A percentile compares a stretch with the other conserved stretches of the same genome.
Conservation (phyloP, 1,284 basidiomycete species). For the Lentinula novae-zelandiae region DNA sequence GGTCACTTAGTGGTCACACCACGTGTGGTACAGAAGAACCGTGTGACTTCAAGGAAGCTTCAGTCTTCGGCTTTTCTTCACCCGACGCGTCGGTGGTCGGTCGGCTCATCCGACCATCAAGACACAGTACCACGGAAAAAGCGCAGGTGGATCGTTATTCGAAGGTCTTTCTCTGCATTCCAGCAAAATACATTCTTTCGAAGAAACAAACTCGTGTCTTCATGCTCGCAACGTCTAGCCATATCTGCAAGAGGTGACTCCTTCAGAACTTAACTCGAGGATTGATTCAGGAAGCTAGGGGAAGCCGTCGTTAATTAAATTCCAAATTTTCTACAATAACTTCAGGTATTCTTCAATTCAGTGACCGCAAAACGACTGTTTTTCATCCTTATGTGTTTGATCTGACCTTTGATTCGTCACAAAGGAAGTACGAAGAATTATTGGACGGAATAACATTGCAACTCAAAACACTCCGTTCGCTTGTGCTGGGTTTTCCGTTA, state of each 20-base stretch:
- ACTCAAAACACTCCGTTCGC: conserved; percentile 12
- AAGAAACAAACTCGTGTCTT: neutral
- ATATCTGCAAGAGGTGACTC: neutral
- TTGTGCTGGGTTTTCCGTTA: conserved; percentile 6
- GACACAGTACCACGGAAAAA: neutral
- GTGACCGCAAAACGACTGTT: conserved; percentile 2
- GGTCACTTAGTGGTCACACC: neutral
- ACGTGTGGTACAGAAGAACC: too few relatives aligned
- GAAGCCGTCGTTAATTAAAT: neutral
- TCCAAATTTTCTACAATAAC: neutral
- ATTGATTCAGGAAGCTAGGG: neutral
- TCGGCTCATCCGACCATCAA: too few relatives aligned
- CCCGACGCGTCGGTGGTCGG: too few relatives aligned
- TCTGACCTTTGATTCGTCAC: neutral
- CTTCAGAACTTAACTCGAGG: too few relatives aligned
- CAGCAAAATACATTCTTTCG: neutral
- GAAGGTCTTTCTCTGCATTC: neutral
- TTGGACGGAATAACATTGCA: neutral
- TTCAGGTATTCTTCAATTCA: neutral
- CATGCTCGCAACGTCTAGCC: neutral
- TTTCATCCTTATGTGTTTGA: neutral
- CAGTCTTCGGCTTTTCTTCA: neutral
- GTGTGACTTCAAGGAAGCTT: neutral
- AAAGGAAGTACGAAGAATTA: neutral
- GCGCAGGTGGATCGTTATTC: neutral